Evolutionary conservation across 2,329 filamentous ascomycete species (phyloP), one percentile per base, ranked within the genome.

Genomic region (Apiospora aurea): DNA sequence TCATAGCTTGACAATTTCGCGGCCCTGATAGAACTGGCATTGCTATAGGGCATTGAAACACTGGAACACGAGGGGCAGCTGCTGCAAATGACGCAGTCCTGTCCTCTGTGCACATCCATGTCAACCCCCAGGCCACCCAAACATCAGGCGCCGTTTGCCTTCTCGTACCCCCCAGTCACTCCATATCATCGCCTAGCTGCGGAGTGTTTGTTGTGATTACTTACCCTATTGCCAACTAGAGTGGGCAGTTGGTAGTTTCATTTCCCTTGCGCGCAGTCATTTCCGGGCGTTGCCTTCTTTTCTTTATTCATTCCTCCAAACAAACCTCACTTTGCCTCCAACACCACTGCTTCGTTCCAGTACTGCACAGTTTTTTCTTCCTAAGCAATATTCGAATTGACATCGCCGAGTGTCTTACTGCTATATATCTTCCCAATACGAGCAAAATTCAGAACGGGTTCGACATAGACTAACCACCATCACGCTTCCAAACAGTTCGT

Each of bases 401-500:
- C 18, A 16, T 18, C 34, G 4, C 18, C 10, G 57, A 41, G 29
- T 41, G 57, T 64, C 57, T 64, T 41, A n/a, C 57, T 41, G 57
- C 57, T 41, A 64, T 64, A 64, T 64, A 64, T n/a, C 2, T 14
- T 41, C 41, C 34, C 51, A 21, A 38, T 7, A 34, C 18, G 10
- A 64, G 11, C 57, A 41, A n/a, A 41, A 64, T 1, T 13, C 34
- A 21, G 10, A 14, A 64, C 57, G 18, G 18, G 34, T 21, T 38
- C 29, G 53, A 41, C 57, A 16, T 41, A 13, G 13, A 64, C 57
- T 64, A 64, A 64, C 34, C 34, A 64, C 34, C 34, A 38, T 21
- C n/a, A 1, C 57, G 29, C 18, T 41, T 29, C 44, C 70, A 51
- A 78, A 71, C 81, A 98, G 96, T 99, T 97, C 82, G 93, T 99